Base-by-base conservation (phyloP, 768 basidiomycete genomes). In the Boletellus sp. region DNA sequence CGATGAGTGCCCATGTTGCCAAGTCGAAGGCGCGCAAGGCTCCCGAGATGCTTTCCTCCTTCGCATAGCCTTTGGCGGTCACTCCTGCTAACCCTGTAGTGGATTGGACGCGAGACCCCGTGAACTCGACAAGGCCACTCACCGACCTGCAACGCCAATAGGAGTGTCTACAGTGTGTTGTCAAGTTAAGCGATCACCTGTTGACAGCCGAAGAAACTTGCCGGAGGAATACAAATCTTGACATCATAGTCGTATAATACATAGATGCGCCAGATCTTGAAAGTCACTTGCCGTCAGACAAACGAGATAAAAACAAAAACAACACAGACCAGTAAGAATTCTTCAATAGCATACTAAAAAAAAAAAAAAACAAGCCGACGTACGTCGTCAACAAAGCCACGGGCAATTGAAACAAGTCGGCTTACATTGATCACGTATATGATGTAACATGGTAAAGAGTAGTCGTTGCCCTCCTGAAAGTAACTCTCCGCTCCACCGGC, bases 241-340 rank as follows among this genome's bases (percentile, higher is more conserved):
- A 65, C 22, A 24, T 46, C 49, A 12, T 48, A 16, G 35, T 32
- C 45, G 6, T 54, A 63, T 8, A 63, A 4, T 1, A 62, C 11
- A 39, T 39, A 63, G 10, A 62, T 42, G 23, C 63, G 64, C 62
- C 62, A 65, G 11, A 63, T 60, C 62, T 59, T 32, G 20, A 33
- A 10, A 7, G 20, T 42, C 6, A 9, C 24, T 7, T 15, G 15
- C n/a, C 2, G 31, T 47, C 34, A 60, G 47, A 24, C 32, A 5
- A 33, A 26, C 3, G 5, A 12, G 1, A 23, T 6, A n/a, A 32
- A 3, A 22, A 38, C 17, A 42, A 19, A 6, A n/a, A 24, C 13
- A 9, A 22, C 6, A 58, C 59, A 0, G 5, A 65, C 62, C 44
- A 63, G 22, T 10, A 63, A 41, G 5, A 50, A 19, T 12, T 53